A percentile compares a stretch with the other conserved stretches of the same genome.
phyloP scores from a whole-genome alignment of 495 filamentous ascomycete genomes.

The Hypoxylon cercidicola region DNA sequence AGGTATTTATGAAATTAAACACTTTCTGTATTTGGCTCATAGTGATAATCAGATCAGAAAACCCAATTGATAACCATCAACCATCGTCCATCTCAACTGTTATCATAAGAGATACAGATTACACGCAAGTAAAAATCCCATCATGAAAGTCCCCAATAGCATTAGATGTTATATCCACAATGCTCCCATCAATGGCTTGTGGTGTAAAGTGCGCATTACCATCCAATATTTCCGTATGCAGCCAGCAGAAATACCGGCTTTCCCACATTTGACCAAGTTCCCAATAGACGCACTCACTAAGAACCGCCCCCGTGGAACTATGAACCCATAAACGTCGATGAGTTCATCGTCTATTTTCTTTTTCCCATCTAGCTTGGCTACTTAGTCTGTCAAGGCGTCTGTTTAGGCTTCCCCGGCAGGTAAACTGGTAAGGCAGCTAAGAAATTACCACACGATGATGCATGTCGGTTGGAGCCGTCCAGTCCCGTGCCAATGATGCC shows the following conservation, averaged over 20 bases:
- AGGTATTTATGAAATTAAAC: too few species aligned
- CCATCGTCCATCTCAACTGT: background rate
- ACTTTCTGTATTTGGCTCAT: too few species aligned
- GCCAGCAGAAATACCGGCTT: background rate
- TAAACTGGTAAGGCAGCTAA: constrained; percentile 5
- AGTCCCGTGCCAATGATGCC: constrained; percentile 24
- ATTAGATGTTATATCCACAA: background rate
- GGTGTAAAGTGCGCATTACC: background rate
- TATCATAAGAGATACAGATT: background rate
- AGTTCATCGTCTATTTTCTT: constrained; percentile 13
- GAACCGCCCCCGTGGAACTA: background rate
- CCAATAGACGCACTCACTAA: constrained; percentile 1
- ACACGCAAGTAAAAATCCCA: background rate
- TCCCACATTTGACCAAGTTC: constrained; percentile 12
- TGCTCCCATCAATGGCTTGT: constrained; percentile 8
- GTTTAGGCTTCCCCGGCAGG: too few species aligned
- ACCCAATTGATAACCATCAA: too few species aligned
- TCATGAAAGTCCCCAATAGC: background rate
- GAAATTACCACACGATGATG: constrained; percentile 34
- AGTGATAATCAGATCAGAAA: too few species aligned
- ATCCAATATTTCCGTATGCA: constrained; percentile 8
- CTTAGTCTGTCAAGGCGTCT: too few species aligned
- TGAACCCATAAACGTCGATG: constrained; percentile 9
- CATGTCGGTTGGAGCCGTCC: constrained; percentile 25
- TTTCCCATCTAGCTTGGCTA: constrained; percentile 13